These are phyloP conservation scores for Stachybotrys echinatus DNA, from an alignment of 2,329 filamentous ascomycete genomes.

Conservation along the genomic window DNA sequence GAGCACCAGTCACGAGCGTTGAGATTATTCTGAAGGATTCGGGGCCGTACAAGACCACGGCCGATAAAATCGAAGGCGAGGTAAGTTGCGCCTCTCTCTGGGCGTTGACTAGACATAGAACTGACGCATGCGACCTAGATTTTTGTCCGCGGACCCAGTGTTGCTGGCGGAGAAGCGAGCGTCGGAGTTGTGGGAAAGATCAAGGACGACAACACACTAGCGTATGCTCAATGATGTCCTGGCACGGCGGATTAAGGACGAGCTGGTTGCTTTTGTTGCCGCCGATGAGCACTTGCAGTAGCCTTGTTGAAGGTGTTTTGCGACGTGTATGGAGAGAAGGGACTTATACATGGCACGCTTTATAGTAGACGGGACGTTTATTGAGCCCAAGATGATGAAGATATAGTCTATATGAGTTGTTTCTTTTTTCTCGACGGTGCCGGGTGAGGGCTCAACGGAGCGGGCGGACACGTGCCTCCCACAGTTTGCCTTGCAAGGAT, in stretches of 20 bases:
- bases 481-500: no score
- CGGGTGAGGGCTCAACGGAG: no score
- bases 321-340: no score
- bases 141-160: constrained; percentile 65
- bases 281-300: not conserved
- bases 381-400: no score
- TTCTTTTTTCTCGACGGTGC: no score
- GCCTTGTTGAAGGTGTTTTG: no score
- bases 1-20: constrained; percentile 71
- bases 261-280: not conserved
- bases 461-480: no score
- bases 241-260: not conserved
- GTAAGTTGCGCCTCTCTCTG: constrained; percentile 34
- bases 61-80: constrained; percentile 57
- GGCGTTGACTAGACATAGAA: not conserved
- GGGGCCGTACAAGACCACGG: constrained; percentile 54
- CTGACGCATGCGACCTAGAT: constrained; percentile 45
- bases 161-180: constrained; percentile 60
- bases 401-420: no score
- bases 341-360: not conserved
- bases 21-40: constrained; percentile 71
- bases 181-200: constrained; percentile 62
- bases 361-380: no score
- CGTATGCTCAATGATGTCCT: constrained; percentile 35
- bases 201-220: constrained; percentile 67